Conservation (phyloP, 306 rosid species). For the Pachyrhizus erosus region DNA sequence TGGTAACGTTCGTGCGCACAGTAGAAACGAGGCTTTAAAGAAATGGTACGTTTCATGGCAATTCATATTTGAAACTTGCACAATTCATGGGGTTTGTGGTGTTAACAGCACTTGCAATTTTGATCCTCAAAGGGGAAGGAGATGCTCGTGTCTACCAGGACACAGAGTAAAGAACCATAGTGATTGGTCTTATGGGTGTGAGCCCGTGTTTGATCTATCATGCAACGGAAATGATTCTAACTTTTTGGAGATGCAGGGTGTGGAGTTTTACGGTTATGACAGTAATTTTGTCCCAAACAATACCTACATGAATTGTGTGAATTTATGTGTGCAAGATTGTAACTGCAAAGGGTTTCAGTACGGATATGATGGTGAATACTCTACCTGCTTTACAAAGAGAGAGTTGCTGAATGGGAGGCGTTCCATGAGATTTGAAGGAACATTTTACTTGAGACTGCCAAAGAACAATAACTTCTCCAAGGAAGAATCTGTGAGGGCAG, state of each 20-base stretch:
- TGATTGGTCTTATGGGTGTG: conserved; percentile 11
- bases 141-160: neutral
- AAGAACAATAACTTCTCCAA: neutral
- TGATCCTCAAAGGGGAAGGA: neutral
- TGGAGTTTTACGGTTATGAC: neutral
- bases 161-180: neutral
- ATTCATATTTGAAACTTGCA: conserved; percentile 1
- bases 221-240: neutral
- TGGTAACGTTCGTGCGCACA: conserved; percentile 39
- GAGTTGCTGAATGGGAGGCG: conserved; percentile 41
- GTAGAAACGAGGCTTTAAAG: neutral
- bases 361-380: neutral
- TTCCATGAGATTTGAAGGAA: neutral
- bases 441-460: conserved; percentile 38
- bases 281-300: neutral
- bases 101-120: conserved; percentile 37
- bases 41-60: conserved; percentile 50
- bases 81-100: conserved; percentile 47
- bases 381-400: conserved; percentile 26
- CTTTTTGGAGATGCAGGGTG: neutral
- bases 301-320: conserved; percentile 17
- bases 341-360: conserved; percentile 43
- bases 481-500: neutral
- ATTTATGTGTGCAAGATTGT: conserved; percentile 21
- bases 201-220: neutral